Conservation (phyloP, 805 yeast species). For the Kazachstania bromeliacearum region DNA sequence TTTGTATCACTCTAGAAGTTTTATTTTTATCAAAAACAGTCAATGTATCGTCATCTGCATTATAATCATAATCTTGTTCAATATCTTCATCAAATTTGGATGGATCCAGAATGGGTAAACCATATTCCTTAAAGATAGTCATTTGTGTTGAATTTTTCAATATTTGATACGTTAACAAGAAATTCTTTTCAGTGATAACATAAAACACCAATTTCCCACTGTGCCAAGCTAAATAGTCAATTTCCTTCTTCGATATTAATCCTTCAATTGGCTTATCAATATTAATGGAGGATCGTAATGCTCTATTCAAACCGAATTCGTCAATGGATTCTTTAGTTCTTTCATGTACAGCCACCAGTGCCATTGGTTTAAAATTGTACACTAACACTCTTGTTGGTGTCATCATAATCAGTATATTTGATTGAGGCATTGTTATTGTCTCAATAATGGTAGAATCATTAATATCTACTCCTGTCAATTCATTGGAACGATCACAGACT, state of each 20-base stretch:
- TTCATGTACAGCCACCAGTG: slow-evolving; percentile 24
- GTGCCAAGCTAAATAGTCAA: slow-evolving; percentile 5
- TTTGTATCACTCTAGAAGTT: slow-evolving; percentile 26
- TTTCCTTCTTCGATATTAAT: slow-evolving; percentile 10
- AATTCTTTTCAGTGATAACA: slow-evolving; percentile 23
- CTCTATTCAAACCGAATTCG: slow-evolving; percentile 25
- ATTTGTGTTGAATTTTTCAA: slow-evolving; percentile 15
- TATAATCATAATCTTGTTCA: slow-evolving; percentile 14
- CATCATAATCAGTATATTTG: slow-evolving; percentile 21
- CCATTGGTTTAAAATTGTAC: slow-evolving; percentile 28
- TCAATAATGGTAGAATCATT: slow-evolving; percentile 18
- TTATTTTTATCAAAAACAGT: slow-evolving; percentile 25
- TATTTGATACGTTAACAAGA: slow-evolving; percentile 25
- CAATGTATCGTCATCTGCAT: slow-evolving; percentile 23
- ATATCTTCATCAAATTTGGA: slow-evolving; percentile 8
- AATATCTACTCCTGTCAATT: slow-evolving; percentile 5
- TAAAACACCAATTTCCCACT: slow-evolving; percentile 23
- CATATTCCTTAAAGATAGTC: slow-evolving; percentile 23
- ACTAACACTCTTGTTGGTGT: slow-evolving; percentile 23
- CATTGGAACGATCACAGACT: slow-evolving; percentile 10
- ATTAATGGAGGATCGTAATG: slow-evolving; percentile 12
- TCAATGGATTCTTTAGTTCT: slow-evolving; percentile 21
- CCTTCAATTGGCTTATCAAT: slow-evolving; percentile 14
- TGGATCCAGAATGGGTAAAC: slow-evolving; percentile 19
- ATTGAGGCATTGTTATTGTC: slow-evolving; percentile 17